Percentiles rank a stretch among this genome's conserved stretches.
Evolutionary conservation across 78 protist species (phyloP).

Genomic region (Polysphondylium violaceum): DNA sequence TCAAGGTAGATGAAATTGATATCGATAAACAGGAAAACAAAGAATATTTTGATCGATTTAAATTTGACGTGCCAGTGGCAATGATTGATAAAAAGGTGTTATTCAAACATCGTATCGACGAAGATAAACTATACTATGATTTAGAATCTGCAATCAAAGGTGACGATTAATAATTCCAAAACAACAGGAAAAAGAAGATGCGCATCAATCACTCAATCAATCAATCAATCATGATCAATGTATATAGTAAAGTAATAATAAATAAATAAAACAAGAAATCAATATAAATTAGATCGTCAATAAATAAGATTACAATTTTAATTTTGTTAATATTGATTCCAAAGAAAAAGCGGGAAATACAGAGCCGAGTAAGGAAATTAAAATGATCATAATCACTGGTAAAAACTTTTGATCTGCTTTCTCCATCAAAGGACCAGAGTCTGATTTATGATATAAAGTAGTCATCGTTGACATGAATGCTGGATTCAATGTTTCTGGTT

Average conservation of each 20-base stretch:
- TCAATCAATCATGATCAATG: no score
- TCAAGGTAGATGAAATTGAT: constrained; percentile 35
- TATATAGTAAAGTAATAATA: no score
- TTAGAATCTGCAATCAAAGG: no score
- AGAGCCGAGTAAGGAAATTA: constrained; percentile 38
- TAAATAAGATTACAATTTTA: constrained; percentile 64
- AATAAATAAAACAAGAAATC: no score
- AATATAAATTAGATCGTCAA: no score
- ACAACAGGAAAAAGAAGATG: no score
- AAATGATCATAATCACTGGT: constrained; percentile 31
- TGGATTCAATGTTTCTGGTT: constrained; percentile 71
- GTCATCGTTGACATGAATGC: constrained; percentile 79
- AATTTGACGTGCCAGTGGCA: constrained; percentile 54
- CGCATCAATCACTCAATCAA: no score
- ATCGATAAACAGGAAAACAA: constrained; percentile 32
- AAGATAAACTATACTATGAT: constrained; percentile 48
- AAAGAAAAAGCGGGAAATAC: constrained; percentile 13
- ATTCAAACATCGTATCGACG: constrained; percentile 59
- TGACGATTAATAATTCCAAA: no score
- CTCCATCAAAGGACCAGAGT: constrained; percentile 66
- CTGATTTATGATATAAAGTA: constrained; percentile 78
- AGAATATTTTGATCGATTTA: constrained; percentile 32
- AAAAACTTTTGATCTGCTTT: constrained; percentile 51
- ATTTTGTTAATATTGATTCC: constrained; percentile 33
- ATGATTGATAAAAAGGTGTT: constrained; percentile 38